phyloP scores from a whole-genome alignment of 495 filamentous ascomycete species.

The Hypoxylon fuscum region DNA sequence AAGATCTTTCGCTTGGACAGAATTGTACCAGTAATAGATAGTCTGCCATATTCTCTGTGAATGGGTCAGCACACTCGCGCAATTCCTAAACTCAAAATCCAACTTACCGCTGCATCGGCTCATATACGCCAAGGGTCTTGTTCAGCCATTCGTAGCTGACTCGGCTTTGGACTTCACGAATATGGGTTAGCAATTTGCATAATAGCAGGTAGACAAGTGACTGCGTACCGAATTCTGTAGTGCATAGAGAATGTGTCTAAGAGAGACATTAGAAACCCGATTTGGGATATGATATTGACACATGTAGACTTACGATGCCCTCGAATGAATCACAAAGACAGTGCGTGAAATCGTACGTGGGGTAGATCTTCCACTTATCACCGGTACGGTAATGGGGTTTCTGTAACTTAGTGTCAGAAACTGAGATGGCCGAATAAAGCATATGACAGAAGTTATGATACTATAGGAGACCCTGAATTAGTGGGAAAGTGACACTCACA shows the following conservation, averaged over 20 bases:
- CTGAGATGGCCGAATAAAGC: too few species aligned
- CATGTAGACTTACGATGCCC: conserved; percentile 60
- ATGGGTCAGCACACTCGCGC: too few species aligned
- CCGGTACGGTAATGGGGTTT: conserved; percentile 78
- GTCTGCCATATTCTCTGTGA: conserved; percentile 67
- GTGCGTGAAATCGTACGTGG: conserved; percentile 92
- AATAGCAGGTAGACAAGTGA: background rate
- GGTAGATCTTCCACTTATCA: conserved; percentile 83
- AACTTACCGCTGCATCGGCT: conserved; percentile 77
- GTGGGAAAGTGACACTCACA: too few species aligned
- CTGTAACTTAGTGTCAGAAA: conserved; percentile 49
- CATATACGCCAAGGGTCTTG: conserved; percentile 72
- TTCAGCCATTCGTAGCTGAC: conserved; percentile 91
- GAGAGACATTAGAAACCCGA: background rate
- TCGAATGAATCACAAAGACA: conserved; percentile 91
- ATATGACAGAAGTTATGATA: too few species aligned
- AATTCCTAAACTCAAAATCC: background rate
- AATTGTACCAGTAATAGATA: conserved; percentile 83
- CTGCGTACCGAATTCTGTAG: conserved; percentile 81
- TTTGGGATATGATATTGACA: too few species aligned
- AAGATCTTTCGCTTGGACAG: conserved; percentile 85
- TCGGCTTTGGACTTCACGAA: conserved; percentile 47
- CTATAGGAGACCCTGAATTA: background rate
- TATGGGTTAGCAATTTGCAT: conserved; percentile 2
- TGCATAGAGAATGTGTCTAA: conserved; percentile 83